Conservation (phyloP, 352 stramenopile genomes). For the Globisporangium takayamanum region DNA sequence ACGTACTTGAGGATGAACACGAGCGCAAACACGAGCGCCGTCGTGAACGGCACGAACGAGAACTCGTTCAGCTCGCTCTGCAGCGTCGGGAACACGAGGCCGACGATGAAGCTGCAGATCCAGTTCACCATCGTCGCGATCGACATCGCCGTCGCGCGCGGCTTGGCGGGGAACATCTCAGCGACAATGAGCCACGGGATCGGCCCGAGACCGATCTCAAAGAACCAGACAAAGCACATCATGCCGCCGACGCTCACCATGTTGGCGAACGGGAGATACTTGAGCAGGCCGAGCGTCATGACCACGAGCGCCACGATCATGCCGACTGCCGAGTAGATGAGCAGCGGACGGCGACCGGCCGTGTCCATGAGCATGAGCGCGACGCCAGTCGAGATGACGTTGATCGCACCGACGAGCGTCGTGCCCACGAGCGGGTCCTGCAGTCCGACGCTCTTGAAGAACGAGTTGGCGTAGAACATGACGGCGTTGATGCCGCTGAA, state of each 20-base stretch:
- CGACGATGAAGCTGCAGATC: conserved; percentile 93
- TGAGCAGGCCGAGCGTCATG: conserved; percentile 58
- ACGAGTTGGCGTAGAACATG: conserved; percentile 77
- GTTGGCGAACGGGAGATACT: conserved; percentile 54
- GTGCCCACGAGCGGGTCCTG: conserved; percentile 60
- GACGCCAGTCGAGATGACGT: conserved; percentile 66
- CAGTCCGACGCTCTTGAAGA: conserved; percentile 67
- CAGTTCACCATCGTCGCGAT: conserved; percentile 94
- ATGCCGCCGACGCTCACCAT: conserved; percentile 55
- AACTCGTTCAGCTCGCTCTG: conserved; percentile 79
- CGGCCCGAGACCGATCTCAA: conserved; percentile 72
- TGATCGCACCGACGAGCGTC: conserved; percentile 58
- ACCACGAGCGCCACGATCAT: conserved; percentile 70
- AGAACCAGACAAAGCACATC: conserved; percentile 77
- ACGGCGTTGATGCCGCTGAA: conserved; percentile 74
- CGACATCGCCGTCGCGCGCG: conserved; percentile 87
- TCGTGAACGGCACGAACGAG: conserved; percentile 88
- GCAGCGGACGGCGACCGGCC: conserved; percentile 49
- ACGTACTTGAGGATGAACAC: conserved; percentile 81
- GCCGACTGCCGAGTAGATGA: conserved; percentile 61
- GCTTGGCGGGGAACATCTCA: conserved; percentile 95
- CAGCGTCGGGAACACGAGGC: conserved; percentile 90
- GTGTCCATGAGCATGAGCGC: conserved; percentile 74
- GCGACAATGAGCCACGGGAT: conserved; percentile 96
- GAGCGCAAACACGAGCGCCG: conserved; percentile 67